phyloP scores from a whole-genome alignment of 2,329 filamentous ascomycete genomes.

The Fusarium nematophilum region DNA sequence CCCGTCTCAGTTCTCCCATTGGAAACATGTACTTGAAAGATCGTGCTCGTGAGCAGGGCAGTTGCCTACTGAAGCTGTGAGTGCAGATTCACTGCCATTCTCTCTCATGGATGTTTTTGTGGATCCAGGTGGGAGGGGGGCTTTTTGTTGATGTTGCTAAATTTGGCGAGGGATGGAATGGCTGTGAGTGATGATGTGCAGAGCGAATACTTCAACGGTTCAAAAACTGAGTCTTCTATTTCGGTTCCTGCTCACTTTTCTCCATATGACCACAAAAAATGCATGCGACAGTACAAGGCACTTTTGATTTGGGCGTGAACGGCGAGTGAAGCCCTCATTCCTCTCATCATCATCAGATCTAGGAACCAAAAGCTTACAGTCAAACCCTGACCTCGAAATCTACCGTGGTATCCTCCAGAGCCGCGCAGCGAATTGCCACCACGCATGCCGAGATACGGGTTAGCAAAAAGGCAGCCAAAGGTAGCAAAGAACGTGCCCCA shows the following conservation, averaged over 20 bases:
- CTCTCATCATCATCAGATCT: no score
- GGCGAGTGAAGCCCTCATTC: background rate
- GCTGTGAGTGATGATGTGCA: background rate
- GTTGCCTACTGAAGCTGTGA: no score
- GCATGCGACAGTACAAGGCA: background rate
- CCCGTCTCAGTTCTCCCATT: no score
- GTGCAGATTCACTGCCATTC: no score
- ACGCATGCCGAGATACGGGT: background rate
- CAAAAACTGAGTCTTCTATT: background rate
- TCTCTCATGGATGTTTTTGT: no score
- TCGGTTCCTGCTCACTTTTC: background rate
- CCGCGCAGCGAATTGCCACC: constrained; percentile 1
- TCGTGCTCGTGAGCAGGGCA: no score
- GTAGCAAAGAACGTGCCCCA: no score
- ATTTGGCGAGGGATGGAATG: constrained; percentile 6
- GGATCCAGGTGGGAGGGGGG: background rate
- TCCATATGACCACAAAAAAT: no score
- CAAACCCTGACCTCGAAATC: no score
- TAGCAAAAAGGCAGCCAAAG: no score
- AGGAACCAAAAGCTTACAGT: background rate
- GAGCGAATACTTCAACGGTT: constrained; percentile 15
- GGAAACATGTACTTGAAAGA: no score
- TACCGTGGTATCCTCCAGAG: background rate
- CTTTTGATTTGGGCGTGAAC: background rate
- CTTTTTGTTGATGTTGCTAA: constrained; percentile 10